Evolutionary conservation across 768 basidiomycete genomes (phyloP).

Genomic region (Tephrocybe sp.): DNA sequence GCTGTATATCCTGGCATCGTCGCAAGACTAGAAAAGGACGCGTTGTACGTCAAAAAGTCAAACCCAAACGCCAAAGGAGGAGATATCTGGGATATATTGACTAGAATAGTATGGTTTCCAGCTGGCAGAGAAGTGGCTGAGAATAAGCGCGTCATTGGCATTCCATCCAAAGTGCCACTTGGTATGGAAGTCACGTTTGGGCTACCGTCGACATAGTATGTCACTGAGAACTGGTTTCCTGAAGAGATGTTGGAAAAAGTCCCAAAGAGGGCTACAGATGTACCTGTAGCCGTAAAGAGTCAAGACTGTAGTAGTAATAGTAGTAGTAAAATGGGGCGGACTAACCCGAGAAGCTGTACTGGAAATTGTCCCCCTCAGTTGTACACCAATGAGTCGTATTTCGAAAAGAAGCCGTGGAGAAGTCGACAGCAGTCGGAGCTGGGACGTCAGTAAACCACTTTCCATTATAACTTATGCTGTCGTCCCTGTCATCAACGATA

Average conservation of each 20-base stretch:
- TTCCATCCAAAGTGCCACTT: constrained; percentile 22
- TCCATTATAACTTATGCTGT: constrained; percentile 27
- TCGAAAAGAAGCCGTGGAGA: constrained; percentile 26
- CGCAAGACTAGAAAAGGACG: constrained; percentile 25
- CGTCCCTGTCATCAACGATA: constrained; percentile 35
- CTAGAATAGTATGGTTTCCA: constrained; percentile 32
- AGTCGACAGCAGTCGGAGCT: constrained; percentile 19
- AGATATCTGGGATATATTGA: constrained; percentile 35
- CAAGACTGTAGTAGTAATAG: neutral
- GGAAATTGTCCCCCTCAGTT: constrained; percentile 30
- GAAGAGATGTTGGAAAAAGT: constrained; percentile 26
- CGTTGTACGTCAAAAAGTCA: constrained; percentile 39
- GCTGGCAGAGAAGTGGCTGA: constrained; percentile 26
- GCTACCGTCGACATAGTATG: constrained; percentile 35
- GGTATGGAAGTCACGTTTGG: constrained; percentile 22
- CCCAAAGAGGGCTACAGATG: constrained; percentile 34
- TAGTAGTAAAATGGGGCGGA: no score
- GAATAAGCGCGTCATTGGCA: constrained; percentile 35
- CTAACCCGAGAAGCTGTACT: constrained; percentile 35
- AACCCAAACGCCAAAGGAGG: constrained; percentile 29
- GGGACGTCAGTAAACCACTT: constrained; percentile 28
- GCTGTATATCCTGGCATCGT: constrained; percentile 16
- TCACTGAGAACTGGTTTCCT: constrained; percentile 31
- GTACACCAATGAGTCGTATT: constrained; percentile 35
- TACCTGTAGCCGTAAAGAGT: constrained; percentile 24